Conservation (phyloP, 2,329 filamentous ascomycete species). For the Ophiocordyceps camponoti-floridani region DNA sequence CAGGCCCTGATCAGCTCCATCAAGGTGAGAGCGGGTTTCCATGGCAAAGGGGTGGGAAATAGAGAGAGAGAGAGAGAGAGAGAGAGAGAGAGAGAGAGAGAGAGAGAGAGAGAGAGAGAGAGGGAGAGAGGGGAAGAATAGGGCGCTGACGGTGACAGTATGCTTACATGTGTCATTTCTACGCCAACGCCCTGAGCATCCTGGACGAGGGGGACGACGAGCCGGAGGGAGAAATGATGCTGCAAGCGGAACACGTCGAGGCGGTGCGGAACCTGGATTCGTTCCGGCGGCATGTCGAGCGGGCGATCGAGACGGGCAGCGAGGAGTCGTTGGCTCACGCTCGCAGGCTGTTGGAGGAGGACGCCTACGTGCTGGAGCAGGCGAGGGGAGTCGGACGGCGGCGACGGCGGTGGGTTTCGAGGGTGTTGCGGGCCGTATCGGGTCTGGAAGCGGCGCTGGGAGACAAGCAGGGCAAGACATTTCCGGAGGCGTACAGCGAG, state of each 20-base stretch:
- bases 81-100: background rate
- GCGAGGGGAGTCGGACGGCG: slow-evolving; percentile 14
- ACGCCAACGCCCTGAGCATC: slow-evolving; percentile 56
- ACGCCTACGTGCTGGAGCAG: slow-evolving; percentile 32
- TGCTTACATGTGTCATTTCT: slow-evolving; percentile 74
- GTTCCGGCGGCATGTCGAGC: slow-evolving; percentile 40
- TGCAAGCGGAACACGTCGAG: slow-evolving; percentile 46
- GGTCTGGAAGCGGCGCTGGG: slow-evolving; percentile 19
- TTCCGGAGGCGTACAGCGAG: slow-evolving; percentile 41
- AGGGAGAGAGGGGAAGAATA: background rate
- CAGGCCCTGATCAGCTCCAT: slow-evolving; percentile 53
- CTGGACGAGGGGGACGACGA: slow-evolving; percentile 17
- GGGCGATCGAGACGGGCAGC: slow-evolving; percentile 22
- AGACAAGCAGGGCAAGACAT: slow-evolving; percentile 18
- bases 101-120: background rate
- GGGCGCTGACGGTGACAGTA: slow-evolving; percentile 31
- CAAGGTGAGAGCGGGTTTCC: too few species aligned
- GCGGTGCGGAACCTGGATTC: slow-evolving; percentile 52
- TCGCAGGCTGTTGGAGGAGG: slow-evolving; percentile 36
- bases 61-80: background rate
- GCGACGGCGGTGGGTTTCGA: slow-evolving; percentile 19
- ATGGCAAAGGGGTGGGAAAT: too few species aligned
- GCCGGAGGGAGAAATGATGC: background rate
- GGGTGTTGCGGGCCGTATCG: slow-evolving; percentile 30
- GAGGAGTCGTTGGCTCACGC: slow-evolving; percentile 23